Percentiles rank a stretch among this genome's conserved stretches.
Conservation (phyloP, 202 grass and related monocot genomes). For the Bolboschoenoplectus hybrid region DNA sequence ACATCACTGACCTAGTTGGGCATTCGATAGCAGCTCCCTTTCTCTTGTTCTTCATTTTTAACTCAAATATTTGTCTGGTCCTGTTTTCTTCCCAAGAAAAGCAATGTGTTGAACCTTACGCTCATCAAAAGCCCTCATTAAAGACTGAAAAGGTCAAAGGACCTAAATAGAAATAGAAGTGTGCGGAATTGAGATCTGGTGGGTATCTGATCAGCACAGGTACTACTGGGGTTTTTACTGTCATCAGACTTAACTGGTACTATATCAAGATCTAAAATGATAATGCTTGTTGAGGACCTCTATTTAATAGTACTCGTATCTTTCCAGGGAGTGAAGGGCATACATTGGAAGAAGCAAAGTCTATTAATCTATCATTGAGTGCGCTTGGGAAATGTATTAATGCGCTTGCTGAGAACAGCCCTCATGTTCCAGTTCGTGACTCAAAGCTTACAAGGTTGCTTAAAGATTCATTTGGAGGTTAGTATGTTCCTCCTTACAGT, state of each 20-base stretch:
- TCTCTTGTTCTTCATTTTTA: neutral
- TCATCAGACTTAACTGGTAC: neutral
- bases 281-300: slow-evolving; percentile 20
- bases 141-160: neutral
- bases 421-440: slow-evolving; percentile 95
- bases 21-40: neutral
- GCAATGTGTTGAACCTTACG: neutral
- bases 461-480: slow-evolving; percentile 99
- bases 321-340: slow-evolving; percentile 97
- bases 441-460: slow-evolving; percentile 98
- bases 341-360: slow-evolving; percentile 99
- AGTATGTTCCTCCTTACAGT: slow-evolving; percentile 20
- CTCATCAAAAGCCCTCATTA: neutral
- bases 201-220: neutral
- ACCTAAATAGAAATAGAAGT: neutral
- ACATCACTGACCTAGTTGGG: neutral
- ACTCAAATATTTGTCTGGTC: neutral
- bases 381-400: slow-evolving; percentile 99
- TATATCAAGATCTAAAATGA: slow-evolving; percentile 14
- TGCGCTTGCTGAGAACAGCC: slow-evolving; percentile 95
- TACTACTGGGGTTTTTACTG: neutral
- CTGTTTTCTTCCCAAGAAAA: neutral
- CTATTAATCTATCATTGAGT: slow-evolving; percentile 96
- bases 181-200: neutral
- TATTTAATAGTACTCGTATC: slow-evolving; percentile 28